A percentile compares a stretch with the other conserved stretches of the same genome.
These are phyloP conservation scores for Fistulinella staudtii DNA, from an alignment of 1,284 basidiomycete genomes.

Conservation along the genomic window DNA sequence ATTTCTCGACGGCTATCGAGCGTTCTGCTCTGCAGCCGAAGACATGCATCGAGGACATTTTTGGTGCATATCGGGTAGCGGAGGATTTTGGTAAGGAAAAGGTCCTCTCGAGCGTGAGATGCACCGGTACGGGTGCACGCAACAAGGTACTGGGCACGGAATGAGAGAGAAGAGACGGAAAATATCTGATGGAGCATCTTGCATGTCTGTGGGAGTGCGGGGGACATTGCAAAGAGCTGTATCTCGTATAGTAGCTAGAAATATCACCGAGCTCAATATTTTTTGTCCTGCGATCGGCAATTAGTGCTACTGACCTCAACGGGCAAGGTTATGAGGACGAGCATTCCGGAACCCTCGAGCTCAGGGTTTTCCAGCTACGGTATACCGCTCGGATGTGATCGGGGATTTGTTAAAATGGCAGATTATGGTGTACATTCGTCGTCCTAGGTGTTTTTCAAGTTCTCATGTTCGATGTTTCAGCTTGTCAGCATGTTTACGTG, in stretches of 20 bases:
- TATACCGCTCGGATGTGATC: no score
- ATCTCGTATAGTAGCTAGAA: slow-evolving; percentile 70
- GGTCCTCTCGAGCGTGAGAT: slow-evolving; percentile 2
- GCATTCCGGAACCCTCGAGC: no score
- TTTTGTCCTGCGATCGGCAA: not conserved
- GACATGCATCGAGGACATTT: slow-evolving; percentile 51
- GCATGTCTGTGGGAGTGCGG: slow-evolving; percentile 54
- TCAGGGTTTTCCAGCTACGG: no score
- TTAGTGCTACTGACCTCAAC: slow-evolving; percentile 34
- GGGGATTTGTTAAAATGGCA: no score
- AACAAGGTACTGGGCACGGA: slow-evolving; percentile 59
- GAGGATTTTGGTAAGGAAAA: slow-evolving; percentile 47
- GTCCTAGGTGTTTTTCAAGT: no score
- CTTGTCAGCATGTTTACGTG: no score
- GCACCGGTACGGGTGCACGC: slow-evolving; percentile 28
- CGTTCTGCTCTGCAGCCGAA: slow-evolving; percentile 18
- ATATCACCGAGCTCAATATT: not conserved
- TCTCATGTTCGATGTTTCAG: no score
- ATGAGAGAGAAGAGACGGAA: slow-evolving; percentile 46
- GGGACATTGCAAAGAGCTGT: slow-evolving; percentile 61
- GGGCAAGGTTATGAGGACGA: slow-evolving; percentile 37
- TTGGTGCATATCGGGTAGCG: slow-evolving; percentile 63
- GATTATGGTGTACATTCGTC: no score
- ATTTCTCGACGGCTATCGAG: not conserved
- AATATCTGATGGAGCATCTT: slow-evolving; percentile 51